phyloP scores from a whole-genome alignment of 768 basidiomycete genomes.

The Saitozyma podzolica region DNA sequence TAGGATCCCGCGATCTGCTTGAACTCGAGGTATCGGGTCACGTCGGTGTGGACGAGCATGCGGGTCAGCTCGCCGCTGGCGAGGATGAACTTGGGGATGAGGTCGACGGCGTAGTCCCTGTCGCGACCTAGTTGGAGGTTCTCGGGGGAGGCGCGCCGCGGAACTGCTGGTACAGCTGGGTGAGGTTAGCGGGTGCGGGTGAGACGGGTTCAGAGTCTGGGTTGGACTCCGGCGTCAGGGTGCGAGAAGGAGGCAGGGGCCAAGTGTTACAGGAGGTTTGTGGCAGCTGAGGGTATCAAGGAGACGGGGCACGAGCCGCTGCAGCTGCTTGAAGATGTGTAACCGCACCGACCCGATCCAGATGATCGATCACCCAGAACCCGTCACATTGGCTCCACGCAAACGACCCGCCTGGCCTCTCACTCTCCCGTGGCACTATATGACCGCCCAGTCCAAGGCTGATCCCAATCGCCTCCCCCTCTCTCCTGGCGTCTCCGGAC shows the following conservation, averaged over 20 bases:
- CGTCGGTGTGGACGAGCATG: conserved; percentile 98
- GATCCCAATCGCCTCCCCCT: background rate
- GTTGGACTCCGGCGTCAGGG: too few species aligned
- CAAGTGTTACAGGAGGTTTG: too few species aligned
- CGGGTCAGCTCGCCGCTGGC: conserved; percentile 95
- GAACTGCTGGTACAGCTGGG: conserved; percentile 93
- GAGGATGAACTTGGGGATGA: conserved; percentile 99
- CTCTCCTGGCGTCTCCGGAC: too few species aligned
- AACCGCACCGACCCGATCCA: too few species aligned
- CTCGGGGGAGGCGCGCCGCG: conserved; percentile 72
- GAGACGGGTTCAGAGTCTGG: too few species aligned
- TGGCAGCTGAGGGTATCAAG: too few species aligned
- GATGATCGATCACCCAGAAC: background rate
- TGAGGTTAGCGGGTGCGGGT: background rate
- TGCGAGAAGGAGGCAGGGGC: too few species aligned
- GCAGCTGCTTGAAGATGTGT: too few species aligned
- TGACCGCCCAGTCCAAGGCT: background rate
- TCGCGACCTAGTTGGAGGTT: conserved; percentile 79
- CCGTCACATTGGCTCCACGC: background rate
- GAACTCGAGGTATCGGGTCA: conserved; percentile 97
- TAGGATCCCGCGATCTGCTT: conserved; percentile 99
- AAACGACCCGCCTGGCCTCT: background rate
- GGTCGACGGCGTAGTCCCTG: conserved; percentile 95
- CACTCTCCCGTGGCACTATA: background rate
- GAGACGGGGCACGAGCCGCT: too few species aligned